These are phyloP conservation scores for Populus alba DNA, from an alignment of 345 rosid species.

Conservation along the genomic window DNA sequence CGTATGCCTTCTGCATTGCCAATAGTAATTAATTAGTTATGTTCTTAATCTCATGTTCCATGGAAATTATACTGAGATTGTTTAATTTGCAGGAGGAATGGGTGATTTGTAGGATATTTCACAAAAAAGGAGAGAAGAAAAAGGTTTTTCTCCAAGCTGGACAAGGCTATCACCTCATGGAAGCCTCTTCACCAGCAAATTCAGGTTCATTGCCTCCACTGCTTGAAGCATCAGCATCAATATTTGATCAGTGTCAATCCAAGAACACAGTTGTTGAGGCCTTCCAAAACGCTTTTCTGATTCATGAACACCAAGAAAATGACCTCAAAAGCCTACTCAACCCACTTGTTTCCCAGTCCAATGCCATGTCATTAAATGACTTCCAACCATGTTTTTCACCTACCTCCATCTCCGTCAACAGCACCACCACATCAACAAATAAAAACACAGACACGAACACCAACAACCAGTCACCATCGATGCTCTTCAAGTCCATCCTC, in stretches of 20 bases:
- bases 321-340: constrained; percentile 48
- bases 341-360: constrained; percentile 38
- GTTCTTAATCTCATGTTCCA: not conserved
- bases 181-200: constrained; percentile 24
- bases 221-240: constrained; percentile 42
- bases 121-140: constrained; percentile 71
- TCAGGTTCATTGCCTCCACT: constrained; percentile 46
- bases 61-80: not conserved
- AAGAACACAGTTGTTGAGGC: constrained; percentile 4
- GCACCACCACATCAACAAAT: constrained; percentile 7
- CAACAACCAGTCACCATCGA: constrained; percentile 32
- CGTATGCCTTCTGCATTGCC: not conserved
- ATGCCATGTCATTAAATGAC: constrained; percentile 18
- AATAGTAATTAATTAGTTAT: not conserved
- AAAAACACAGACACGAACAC: constrained; percentile 12
- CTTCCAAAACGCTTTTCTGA: constrained; percentile 29
- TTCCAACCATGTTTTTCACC: constrained; percentile 17
- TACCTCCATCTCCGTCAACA: constrained; percentile 7
- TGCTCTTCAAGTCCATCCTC: constrained; percentile 49
- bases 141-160: constrained; percentile 30
- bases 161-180: constrained; percentile 36
- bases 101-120: constrained; percentile 89
- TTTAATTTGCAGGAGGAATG: constrained; percentile 75
- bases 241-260: constrained; percentile 34
- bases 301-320: constrained; percentile 35